A percentile compares a stretch with the other conserved stretches of the same genome.
These are phyloP conservation scores for Cenchrus americanus DNA, from an alignment of 176 grass and related monocot species.

Conservation along the genomic window DNA sequence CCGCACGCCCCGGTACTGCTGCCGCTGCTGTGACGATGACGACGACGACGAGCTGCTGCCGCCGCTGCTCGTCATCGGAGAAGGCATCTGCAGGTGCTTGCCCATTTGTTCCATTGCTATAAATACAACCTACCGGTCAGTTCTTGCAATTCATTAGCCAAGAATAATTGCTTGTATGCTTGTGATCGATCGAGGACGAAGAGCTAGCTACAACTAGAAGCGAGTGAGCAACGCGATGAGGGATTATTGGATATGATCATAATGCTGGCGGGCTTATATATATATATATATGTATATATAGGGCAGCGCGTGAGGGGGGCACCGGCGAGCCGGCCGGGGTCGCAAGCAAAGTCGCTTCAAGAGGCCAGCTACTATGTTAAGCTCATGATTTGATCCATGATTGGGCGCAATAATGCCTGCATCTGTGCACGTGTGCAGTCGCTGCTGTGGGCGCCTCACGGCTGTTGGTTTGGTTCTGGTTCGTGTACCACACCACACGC, in stretches of 20 bases:
- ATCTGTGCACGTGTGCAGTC: slow-evolving; percentile 33
- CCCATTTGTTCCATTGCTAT: slow-evolving; percentile 29
- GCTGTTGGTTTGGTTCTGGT: slow-evolving; percentile 27
- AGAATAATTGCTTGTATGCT: neutral
- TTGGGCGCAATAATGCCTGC: slow-evolving; percentile 48
- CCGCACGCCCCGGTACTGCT: slow-evolving; percentile 65
- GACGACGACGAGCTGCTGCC: neutral
- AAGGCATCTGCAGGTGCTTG: slow-evolving; percentile 7
- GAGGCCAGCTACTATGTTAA: slow-evolving; percentile 55
- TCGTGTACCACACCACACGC: neutral
- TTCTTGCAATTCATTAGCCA: neutral
- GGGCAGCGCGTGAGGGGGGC: neutral
- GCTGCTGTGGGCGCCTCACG: slow-evolving; percentile 32
- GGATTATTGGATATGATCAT: neutral
- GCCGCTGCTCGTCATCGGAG: neutral
- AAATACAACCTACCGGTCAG: neutral
- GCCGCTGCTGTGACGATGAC: neutral
- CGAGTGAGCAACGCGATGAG: neutral
- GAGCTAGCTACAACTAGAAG: too few relatives aligned
- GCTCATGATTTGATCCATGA: slow-evolving; percentile 61
- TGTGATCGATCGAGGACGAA: too few relatives aligned
- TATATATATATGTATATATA: slow-evolving; percentile 54
- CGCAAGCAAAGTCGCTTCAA: slow-evolving; percentile 35
- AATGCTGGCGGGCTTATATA: slow-evolving; percentile 31
- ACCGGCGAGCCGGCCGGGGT: slow-evolving; percentile 4